Evolutionary conservation across 2,329 filamentous ascomycete genomes (phyloP).

Genomic region (Monilinia polystroma): DNA sequence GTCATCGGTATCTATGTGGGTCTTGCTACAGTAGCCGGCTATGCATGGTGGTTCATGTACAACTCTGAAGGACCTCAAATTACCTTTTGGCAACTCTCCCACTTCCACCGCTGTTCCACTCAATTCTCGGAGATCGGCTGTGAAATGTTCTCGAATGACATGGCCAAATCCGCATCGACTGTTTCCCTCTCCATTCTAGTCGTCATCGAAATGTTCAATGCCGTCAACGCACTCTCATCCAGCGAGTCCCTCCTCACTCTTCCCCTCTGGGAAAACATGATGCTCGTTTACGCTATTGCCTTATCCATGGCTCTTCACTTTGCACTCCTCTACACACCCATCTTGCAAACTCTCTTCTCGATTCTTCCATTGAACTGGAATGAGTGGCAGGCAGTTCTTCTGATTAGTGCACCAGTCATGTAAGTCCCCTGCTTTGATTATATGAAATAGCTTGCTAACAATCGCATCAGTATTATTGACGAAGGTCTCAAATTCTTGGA

Average conservation of each 20-base stretch:
- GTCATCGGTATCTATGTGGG: conserved; percentile 95
- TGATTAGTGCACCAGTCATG: conserved; percentile 90
- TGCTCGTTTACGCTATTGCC: conserved; percentile 90
- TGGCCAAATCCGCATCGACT: conserved; percentile 87
- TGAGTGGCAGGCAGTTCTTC: conserved; percentile 90
- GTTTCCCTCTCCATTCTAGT: conserved; percentile 90
- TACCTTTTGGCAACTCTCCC: conserved; percentile 79
- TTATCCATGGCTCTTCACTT: conserved; percentile 96
- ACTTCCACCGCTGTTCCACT: conserved; percentile 90
- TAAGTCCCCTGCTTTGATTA: conserved; percentile 51
- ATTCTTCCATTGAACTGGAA: conserved; percentile 81
- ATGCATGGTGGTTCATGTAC: conserved; percentile 99
- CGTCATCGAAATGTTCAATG: conserved; percentile 99
- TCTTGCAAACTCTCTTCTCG: conserved; percentile 84
- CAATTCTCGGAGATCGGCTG: conserved; percentile 89
- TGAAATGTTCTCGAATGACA: conserved; percentile 82
- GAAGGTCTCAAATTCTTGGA: conserved; percentile 66
- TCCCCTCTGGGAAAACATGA: conserved; percentile 98
- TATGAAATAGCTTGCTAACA: conserved; percentile 19
- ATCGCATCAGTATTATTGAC: conserved; percentile 57
- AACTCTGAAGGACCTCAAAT: conserved; percentile 89
- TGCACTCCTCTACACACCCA: conserved; percentile 84
- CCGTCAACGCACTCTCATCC: conserved; percentile 95
- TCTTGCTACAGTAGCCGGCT: conserved; percentile 89
- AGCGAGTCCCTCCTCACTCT: conserved; percentile 92